Conservation (phyloP, 1,284 basidiomycete species). For the Rhodotorula sp. region DNA sequence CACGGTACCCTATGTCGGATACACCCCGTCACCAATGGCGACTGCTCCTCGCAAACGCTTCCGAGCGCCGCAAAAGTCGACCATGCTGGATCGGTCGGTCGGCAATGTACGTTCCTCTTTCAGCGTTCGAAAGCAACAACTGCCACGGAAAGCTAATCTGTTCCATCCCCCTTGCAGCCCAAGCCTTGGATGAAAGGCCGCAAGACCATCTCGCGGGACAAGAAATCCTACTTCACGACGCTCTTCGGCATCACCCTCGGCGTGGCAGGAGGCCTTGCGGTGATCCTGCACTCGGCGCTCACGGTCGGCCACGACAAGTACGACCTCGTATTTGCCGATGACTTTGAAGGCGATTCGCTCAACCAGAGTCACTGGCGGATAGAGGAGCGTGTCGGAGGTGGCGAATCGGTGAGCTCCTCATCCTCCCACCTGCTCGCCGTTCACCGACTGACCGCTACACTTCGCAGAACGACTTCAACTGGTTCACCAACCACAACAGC, state of each 20-base stretch:
- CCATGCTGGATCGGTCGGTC: slow-evolving; percentile 15
- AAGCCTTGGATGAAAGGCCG: slow-evolving; percentile 35
- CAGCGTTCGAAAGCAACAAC: too few relatives aligned
- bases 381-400: slow-evolving; percentile 26
- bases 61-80: slow-evolving; percentile 18
- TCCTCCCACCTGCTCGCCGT: too few relatives aligned
- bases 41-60: slow-evolving; percentile 13
- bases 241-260: slow-evolving; percentile 25
- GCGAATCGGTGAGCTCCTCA: slow-evolving; percentile 11
- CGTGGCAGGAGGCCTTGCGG: not conserved
- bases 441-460: too few relatives aligned
- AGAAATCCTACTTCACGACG: slow-evolving; percentile 24
- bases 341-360: slow-evolving; percentile 19
- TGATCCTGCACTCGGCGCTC: slow-evolving; percentile 10
- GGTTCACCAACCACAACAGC: slow-evolving; percentile 26
- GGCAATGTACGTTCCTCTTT: slow-evolving; percentile 1
- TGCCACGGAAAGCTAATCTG: not conserved
- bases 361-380: slow-evolving; percentile 18
- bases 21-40: not conserved
- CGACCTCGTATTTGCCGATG: slow-evolving; percentile 14
- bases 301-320: slow-evolving; percentile 13
- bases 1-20: not conserved
- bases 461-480: slow-evolving; percentile 23
- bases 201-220: slow-evolving; percentile 28
- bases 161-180: not conserved